Percentiles rank a stretch among this genome's conserved stretches.
Evolutionary conservation across 2,329 filamentous ascomycete genomes (phyloP).

Genomic region (Aspergillus amoenus): DNA sequence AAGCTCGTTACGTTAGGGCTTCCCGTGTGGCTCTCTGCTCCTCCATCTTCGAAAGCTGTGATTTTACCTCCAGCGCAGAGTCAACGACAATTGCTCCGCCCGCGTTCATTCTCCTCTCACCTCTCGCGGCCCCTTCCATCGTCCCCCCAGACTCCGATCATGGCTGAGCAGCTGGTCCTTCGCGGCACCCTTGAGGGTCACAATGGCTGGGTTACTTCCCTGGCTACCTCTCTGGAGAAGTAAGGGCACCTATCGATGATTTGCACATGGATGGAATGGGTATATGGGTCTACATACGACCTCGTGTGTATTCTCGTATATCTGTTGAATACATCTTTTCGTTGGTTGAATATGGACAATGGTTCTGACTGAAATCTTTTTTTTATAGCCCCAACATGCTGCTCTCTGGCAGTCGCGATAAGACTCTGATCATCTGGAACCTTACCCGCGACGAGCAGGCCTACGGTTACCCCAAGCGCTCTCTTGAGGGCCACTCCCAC

Average conservation of each 20-base stretch:
- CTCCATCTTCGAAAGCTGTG: constrained; percentile 36
- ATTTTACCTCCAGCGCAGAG: constrained; percentile 40
- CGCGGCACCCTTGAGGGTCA: constrained; percentile 98
- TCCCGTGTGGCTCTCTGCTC: constrained; percentile 27
- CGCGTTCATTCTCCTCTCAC: constrained; percentile 36
- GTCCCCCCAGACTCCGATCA: constrained; percentile 48
- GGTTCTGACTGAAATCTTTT: constrained; percentile 36
- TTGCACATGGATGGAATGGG: constrained; percentile 13
- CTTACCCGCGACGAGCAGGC: constrained; percentile 96
- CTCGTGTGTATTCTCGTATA: constrained; percentile 7
- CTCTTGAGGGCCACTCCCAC: constrained; percentile 98
- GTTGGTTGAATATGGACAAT: constrained; percentile 25
- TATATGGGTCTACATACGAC: constrained; percentile 12
- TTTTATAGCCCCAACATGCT: constrained; percentile 91
- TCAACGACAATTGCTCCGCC: constrained; percentile 44
- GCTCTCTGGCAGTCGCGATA: constrained; percentile 94
- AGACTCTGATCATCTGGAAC: constrained; percentile 99
- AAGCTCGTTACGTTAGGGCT: constrained; percentile 26
- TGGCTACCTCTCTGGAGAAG: constrained; percentile 99
- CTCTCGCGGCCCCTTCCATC: constrained; percentile 39
- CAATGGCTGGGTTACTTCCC: constrained; percentile 98
- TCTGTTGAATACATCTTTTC: constrained; percentile 12
- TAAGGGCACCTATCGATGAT: constrained; percentile 50
- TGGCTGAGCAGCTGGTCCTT: constrained; percentile 94
- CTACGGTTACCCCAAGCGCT: constrained; percentile 99